A percentile compares a stretch with the other conserved stretches of the same genome.
These are phyloP conservation scores for Sphagnum magellanicum DNA, from an alignment of 228 moss, liverwort and hornwort species.

Conservation along the genomic window DNA sequence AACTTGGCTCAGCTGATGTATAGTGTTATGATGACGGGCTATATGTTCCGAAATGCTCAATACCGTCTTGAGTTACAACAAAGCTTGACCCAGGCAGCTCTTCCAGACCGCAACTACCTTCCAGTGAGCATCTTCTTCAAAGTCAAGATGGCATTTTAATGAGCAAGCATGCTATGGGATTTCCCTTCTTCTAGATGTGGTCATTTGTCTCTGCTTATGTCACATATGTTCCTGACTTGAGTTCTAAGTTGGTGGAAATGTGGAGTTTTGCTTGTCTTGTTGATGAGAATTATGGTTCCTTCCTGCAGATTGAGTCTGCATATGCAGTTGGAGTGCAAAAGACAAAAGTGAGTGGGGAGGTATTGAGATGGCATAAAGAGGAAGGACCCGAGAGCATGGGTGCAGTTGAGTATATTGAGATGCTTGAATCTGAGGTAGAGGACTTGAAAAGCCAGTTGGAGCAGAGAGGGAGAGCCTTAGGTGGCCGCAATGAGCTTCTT, in stretches of 20 bases:
- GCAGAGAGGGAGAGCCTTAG: constrained; percentile 39
- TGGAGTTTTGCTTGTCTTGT: too few relatives aligned
- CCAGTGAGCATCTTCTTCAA: constrained; percentile 20
- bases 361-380: constrained; percentile 81
- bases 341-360: constrained; percentile 65
- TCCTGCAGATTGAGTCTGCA: constrained; percentile 28
- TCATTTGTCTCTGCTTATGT: too few relatives aligned
- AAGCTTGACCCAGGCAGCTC: constrained; percentile 68
- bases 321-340: constrained; percentile 81
- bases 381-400: constrained; percentile 61
- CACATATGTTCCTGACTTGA: too few relatives aligned
- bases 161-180: too few relatives aligned
- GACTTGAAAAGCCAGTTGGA: constrained; percentile 82
- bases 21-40: constrained; percentile 98
- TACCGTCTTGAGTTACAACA: constrained; percentile 87
- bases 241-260: too few relatives aligned
- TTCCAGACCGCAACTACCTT: constrained; percentile 46
- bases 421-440: constrained; percentile 85
- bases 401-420: constrained; percentile 82
- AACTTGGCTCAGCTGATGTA: constrained; percentile 98
- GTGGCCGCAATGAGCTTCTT: constrained; percentile 71
- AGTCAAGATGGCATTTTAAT: background rate
- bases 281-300: too few relatives aligned
- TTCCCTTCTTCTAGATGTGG: too few relatives aligned
- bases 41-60: constrained; percentile 96